Conservation (phyloP, 1,139 yeast genomes). For the Lizanozyma gosingica region DNA sequence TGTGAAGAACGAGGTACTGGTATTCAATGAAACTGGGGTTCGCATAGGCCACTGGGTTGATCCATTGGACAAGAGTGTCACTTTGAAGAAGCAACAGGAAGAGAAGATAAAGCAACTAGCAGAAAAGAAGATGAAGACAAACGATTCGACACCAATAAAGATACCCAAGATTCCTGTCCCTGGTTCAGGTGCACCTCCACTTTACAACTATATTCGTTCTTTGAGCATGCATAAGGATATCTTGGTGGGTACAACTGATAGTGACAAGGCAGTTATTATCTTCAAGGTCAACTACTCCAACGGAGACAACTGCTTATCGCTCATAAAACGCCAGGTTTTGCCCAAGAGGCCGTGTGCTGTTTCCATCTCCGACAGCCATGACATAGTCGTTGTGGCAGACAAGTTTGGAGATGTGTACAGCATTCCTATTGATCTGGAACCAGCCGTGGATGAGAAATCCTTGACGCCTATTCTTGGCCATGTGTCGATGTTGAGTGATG, state of each 20-base stretch:
- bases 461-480: slow-evolving; percentile 79
- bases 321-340: slow-evolving; percentile 63
- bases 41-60: slow-evolving; percentile 52
- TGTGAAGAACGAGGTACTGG: slow-evolving; percentile 48
- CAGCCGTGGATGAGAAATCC: slow-evolving; percentile 29
- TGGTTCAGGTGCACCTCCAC: slow-evolving; percentile 60
- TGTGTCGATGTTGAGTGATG: slow-evolving; percentile 88
- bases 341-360: slow-evolving; percentile 88
- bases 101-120: slow-evolving; percentile 27
- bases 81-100: slow-evolving; percentile 36
- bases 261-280: slow-evolving; percentile 72
- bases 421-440: slow-evolving; percentile 29
- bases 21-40: slow-evolving; percentile 28
- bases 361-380: slow-evolving; percentile 45
- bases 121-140: slow-evolving; percentile 25
- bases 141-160: slow-evolving; percentile 20
- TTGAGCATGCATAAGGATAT: slow-evolving; percentile 45
- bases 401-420: slow-evolving; percentile 93
- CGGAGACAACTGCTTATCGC: slow-evolving; percentile 29
- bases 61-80: slow-evolving; percentile 33
- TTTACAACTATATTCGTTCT: slow-evolving; percentile 58
- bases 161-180: slow-evolving; percentile 52
- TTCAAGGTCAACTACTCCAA: slow-evolving; percentile 32
- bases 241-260: slow-evolving; percentile 68
- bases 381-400: slow-evolving; percentile 69